These are phyloP conservation scores for Phialemonium atrogriseum DNA, from an alignment of 2,329 filamentous ascomycete species.

Conservation along the genomic window DNA sequence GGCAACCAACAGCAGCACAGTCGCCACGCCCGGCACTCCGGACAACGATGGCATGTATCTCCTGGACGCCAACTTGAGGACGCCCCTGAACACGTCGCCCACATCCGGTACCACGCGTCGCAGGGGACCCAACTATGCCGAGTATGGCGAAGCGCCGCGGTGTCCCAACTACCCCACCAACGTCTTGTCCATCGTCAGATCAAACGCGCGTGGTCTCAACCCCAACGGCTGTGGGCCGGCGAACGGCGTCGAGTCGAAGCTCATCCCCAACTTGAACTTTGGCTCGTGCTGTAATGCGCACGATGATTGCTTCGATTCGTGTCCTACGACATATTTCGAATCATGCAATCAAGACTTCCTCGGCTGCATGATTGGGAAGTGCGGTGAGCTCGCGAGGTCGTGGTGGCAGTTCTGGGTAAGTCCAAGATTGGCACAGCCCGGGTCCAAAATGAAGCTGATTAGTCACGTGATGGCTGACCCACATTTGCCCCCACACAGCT, in stretches of 20 bases:
- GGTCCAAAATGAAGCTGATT: no score
- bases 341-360: constrained; percentile 2
- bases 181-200: neutral
- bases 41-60: constrained; percentile 2
- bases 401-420: neutral
- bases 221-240: constrained; percentile 5
- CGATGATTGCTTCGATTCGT: constrained; percentile 5
- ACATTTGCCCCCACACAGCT: no score
- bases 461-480: no score
- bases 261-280: constrained; percentile 3
- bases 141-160: neutral
- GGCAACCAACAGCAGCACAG: neutral
- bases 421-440: no score
- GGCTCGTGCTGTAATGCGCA: constrained; percentile 4
- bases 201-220: neutral
- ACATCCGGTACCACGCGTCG: no score
- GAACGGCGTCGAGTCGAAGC: neutral
- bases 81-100: no score
- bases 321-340: neutral
- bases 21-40: neutral
- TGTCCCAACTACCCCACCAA: neutral
- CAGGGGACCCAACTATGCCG: neutral
- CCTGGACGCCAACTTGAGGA: no score
- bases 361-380: constrained; percentile 2
- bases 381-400: neutral